A percentile compares a stretch with the other conserved stretches of the same genome.
Evolutionary conservation across 306 rosid genomes (phyloP).

Genomic region (Phaseolus lunatus): DNA sequence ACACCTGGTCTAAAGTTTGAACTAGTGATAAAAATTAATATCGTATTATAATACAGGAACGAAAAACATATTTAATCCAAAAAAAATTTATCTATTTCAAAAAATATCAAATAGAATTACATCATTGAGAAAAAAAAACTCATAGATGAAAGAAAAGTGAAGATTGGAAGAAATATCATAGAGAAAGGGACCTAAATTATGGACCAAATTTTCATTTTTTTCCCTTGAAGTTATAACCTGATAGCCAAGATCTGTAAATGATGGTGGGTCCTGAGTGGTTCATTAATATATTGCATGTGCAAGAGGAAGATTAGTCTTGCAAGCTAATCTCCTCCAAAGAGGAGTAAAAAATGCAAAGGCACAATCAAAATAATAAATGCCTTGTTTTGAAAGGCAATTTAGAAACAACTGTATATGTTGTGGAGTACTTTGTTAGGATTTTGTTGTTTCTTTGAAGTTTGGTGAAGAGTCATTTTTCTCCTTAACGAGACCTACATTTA

Average conservation of each 20-base stretch:
- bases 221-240: background rate
- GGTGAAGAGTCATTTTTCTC: slow-evolving; percentile 37
- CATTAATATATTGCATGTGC: slow-evolving; percentile 46
- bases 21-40: too few species aligned
- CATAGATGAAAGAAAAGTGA: slow-evolving; percentile 13
- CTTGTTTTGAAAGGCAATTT: slow-evolving; percentile 22
- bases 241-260: slow-evolving; percentile 23
- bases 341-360: slow-evolving; percentile 7
- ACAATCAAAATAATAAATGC: slow-evolving; percentile 14
- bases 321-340: slow-evolving; percentile 23
- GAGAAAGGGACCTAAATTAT: slow-evolving; percentile 26
- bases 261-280: slow-evolving; percentile 36
- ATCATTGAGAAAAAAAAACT: too few species aligned
- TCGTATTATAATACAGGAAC: too few species aligned
- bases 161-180: background rate
- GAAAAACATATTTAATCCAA: too few species aligned
- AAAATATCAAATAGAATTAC: too few species aligned
- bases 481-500: slow-evolving; percentile 13
- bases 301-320: slow-evolving; percentile 31
- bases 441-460: slow-evolving; percentile 46
- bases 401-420: background rate
- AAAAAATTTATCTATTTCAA: too few species aligned
- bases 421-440: slow-evolving; percentile 15
- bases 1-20: too few species aligned
- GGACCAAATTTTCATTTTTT: background rate